Evolutionary conservation across 2,329 filamentous ascomycete genomes (phyloP), one percentile per base, ranked within the genome.

Genomic region (Gaeumannomyces sp.): DNA sequence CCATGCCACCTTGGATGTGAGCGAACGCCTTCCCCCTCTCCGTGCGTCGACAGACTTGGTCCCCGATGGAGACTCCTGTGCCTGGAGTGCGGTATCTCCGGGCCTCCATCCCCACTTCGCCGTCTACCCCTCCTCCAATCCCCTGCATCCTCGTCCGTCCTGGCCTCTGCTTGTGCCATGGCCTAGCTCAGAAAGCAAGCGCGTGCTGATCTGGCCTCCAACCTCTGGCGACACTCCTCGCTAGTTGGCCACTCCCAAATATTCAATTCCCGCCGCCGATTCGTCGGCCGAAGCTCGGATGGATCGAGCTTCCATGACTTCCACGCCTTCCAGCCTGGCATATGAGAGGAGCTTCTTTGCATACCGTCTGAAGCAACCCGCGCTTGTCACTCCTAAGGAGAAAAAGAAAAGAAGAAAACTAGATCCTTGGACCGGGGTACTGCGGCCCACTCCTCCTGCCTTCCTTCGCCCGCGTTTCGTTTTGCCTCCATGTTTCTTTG

Each of bases 211-310:
- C 65, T 65, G 25, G 56, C 53, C 56, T 53, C 60, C 57, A 35
- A 35, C 11, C 11, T 35, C 33, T 35, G 33, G 11, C 33, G 59
- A 62, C 64, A 66, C 66, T 69, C 64, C 66, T 66, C 65, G 65
- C 66, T 68, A 45, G 38, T 19, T 45, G 38, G 38, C 38, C 38
- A 45, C 38, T 66, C 68, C 62, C 62, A 65, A 68, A 69, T 63
- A 50, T 66, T 66, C 69, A 70, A 70, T 70, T 68, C 68, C 60
- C 65, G 57, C 29, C 61, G 69, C 68, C 72, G 71, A 74, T 74
- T 72, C 70, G 71, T 65, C 66, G 56, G 38, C 38, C 33, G 33
- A n/a, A 33, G 33, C 33, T 13, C 33, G 33, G 66, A 61, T 60
- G 60, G 50, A 16, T 70, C 72, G 73, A 71, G 72, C 50, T 57